Evolutionary conservation across 768 basidiomycete species (phyloP).

Genomic region (Lyophyllum decastes): DNA sequence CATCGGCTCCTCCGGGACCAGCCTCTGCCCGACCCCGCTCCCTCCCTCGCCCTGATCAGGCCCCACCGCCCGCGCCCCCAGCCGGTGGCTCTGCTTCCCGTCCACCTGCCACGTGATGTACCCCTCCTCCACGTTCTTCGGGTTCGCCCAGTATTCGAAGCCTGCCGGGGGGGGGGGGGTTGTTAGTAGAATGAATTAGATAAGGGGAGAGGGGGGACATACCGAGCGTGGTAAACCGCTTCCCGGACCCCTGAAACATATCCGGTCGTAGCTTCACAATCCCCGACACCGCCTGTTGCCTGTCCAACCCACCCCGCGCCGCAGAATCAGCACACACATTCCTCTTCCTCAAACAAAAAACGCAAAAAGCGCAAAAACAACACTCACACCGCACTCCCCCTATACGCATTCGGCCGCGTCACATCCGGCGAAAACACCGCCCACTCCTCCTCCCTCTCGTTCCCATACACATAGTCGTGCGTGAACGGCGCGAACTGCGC

Average conservation of each 20-base stretch:
- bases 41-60: constrained; percentile 39
- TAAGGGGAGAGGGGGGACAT: not conserved
- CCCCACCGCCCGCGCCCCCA: constrained; percentile 56
- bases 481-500: constrained; percentile 67
- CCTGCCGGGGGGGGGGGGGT: constrained; percentile 34
- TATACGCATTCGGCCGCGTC: constrained; percentile 41
- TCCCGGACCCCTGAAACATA: constrained; percentile 16
- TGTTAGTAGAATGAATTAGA: not conserved
- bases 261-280: constrained; percentile 45
- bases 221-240: constrained; percentile 11
- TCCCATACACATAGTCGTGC: constrained; percentile 41
- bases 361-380: not conserved
- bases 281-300: constrained; percentile 55
- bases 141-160: constrained; percentile 77
- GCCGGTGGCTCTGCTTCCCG: constrained; percentile 45
- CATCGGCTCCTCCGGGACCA: constrained; percentile 61
- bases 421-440: constrained; percentile 29
- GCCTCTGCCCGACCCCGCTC: constrained; percentile 57
- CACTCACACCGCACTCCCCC: constrained; percentile 49
- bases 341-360: not conserved
- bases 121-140: constrained; percentile 50
- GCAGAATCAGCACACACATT: not conserved
- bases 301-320: not conserved
- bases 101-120: constrained; percentile 79
- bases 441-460: constrained; percentile 33